Evolutionary conservation across 768 basidiomycete species (phyloP), one percentile per base, ranked within the genome.

Genomic region (Termitomyces sp.): DNA sequence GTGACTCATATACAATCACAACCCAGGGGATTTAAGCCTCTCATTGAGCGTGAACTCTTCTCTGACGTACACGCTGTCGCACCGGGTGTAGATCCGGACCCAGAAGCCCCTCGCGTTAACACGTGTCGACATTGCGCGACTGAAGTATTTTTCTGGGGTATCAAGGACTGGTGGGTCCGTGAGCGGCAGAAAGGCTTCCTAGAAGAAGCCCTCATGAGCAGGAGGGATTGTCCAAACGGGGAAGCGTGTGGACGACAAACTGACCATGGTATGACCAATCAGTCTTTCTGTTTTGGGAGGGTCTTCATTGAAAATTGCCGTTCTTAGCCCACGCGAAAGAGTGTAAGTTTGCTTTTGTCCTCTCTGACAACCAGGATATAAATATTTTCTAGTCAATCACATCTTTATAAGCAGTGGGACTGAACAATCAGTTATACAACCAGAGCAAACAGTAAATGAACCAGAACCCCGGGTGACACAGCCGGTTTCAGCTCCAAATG

Each of bases 151-250:
- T 72, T 91, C 3, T 89, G 83, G 75, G 90, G 90, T 11, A 65
- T 92, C 44, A 82, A 78, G 58, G 88, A 86, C 40, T 93, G 90
- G 90, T 92, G 91, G 89, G 71, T 91, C 35, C 75, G 86, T 50
- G 89, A 92, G 69, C 80, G 90, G 30, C 78, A 75, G 70, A 87
- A 84, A 63, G 89, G 86, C 15, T 78, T 81, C 60, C 67, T 87
- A 52, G 84, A 84, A 42, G 77, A 77, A 46, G 66, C 65, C 44
- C 67, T 89, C n/a, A 67, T 77, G 62, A 77, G 69, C n/a, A 76
- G 88, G 40, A 81, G 80, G 33, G 86, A 92, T 63, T 93, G 90
- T 61, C 77, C 77, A 10, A 78, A 87, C 7, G 87, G 86, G n/a
- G 70, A 66, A 30, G 66, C 59, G 12, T 93, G 90, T 65, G 62